Percentiles rank a stretch among this genome's conserved stretches.
Conservation (phyloP, 805 yeast genomes). For the Lipomyces yamanashiensis region DNA sequence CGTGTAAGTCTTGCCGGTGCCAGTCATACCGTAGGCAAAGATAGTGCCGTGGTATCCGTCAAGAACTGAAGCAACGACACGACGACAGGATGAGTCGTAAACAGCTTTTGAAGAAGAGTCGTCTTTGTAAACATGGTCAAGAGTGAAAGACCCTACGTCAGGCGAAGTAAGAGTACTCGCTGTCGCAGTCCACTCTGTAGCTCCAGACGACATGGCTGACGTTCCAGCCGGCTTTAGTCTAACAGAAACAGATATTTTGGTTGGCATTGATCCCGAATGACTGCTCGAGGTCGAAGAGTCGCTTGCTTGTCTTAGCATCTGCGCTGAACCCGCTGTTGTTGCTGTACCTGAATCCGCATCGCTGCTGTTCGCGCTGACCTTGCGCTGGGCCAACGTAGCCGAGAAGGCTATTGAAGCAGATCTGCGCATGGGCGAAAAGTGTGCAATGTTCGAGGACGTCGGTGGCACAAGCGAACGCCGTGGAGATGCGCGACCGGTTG, state of each 20-base stretch:
- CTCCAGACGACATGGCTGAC: neutral
- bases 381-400: slow-evolving; percentile 1
- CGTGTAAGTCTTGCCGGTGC: slow-evolving; percentile 86
- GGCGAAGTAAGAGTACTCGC: slow-evolving; percentile 42
- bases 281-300: slow-evolving; percentile 5
- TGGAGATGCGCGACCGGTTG: slow-evolving; percentile 6
- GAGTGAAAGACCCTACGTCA: slow-evolving; percentile 68
- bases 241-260: slow-evolving; percentile 30
- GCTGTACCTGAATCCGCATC: too few relatives aligned
- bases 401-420: neutral
- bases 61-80: slow-evolving; percentile 58
- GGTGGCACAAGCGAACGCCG: slow-evolving; percentile 1
- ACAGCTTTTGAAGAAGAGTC: slow-evolving; percentile 52
- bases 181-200: slow-evolving; percentile 19
- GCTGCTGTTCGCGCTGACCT: neutral
- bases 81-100: slow-evolving; percentile 60
- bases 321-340: neutral
- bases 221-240: slow-evolving; percentile 21
- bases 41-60: slow-evolving; percentile 77
- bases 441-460: neutral
- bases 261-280: slow-evolving; percentile 14
- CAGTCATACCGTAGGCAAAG: slow-evolving; percentile 95
- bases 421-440: slow-evolving; percentile 1
- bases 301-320: slow-evolving; percentile 4
- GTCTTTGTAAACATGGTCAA: slow-evolving; percentile 75